phyloP scores from a whole-genome alignment of 1,284 basidiomycete genomes.

The Polyporus tsugae region DNA sequence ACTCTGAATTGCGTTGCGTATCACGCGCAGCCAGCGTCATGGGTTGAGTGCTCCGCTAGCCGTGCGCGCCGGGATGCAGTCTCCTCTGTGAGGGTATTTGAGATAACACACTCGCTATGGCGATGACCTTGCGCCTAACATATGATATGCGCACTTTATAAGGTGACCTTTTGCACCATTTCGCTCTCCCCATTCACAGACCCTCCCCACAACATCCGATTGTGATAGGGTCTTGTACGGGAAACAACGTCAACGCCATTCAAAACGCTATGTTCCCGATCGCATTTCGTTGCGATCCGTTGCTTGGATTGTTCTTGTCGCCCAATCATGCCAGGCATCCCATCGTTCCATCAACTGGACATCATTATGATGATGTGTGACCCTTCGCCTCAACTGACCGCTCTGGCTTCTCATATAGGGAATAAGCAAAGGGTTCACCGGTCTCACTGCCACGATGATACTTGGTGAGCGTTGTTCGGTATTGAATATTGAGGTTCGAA shows the following conservation, averaged over 20 bases:
- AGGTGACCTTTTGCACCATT: neutral
- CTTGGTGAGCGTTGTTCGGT: slow-evolving; percentile 47
- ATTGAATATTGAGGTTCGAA: neutral
- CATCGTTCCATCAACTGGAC: neutral
- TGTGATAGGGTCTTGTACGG: neutral
- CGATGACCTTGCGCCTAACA: neutral
- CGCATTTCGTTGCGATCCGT: neutral
- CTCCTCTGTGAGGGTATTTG: too few species aligned
- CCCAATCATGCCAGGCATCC: neutral
- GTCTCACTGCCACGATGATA: slow-evolving; percentile 64
- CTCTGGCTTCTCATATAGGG: slow-evolving; percentile 45
- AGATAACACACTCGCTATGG: too few species aligned
- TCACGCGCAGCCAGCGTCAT: too few species aligned
- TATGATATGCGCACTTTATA: neutral
- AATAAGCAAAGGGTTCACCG: slow-evolving; percentile 63
- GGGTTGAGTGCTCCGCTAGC: too few species aligned
- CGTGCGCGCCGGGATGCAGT: too few species aligned
- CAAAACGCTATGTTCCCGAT: neutral
- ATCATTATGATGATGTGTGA: neutral
- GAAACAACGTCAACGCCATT: neutral
- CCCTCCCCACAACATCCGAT: neutral
- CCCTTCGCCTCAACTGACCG: slow-evolving; percentile 6
- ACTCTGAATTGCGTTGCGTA: too few species aligned
- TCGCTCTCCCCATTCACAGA: neutral
- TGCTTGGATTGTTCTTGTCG: neutral